Conservation (phyloP, 1,284 basidiomycete genomes). For the Apiotrichum domesticum region DNA sequence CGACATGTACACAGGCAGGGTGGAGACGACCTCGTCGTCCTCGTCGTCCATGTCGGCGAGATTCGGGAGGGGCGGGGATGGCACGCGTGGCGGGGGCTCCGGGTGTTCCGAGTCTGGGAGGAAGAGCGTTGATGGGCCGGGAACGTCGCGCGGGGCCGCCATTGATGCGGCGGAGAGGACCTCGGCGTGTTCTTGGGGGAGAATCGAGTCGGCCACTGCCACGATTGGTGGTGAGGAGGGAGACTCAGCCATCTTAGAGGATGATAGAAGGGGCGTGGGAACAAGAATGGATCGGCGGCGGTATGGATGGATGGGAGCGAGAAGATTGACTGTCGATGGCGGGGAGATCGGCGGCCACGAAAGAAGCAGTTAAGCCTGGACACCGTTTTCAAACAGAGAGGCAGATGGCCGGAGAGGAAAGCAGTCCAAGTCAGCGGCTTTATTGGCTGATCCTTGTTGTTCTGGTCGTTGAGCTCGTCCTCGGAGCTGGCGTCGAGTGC, state of each 20-base stretch:
- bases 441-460: background rate
- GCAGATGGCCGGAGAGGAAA: no score
- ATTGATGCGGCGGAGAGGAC: slow-evolving; percentile 1
- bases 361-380: background rate
- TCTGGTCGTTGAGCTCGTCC: background rate
- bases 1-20: slow-evolving; percentile 43
- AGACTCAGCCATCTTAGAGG: slow-evolving; percentile 27
- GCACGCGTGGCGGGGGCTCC: background rate
- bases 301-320: no score
- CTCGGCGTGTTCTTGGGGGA: slow-evolving; percentile 16
- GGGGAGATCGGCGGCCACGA: background rate
- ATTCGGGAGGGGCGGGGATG: background rate
- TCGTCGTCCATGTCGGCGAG: slow-evolving; percentile 19
- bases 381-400: no score
- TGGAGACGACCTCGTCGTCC: slow-evolving; percentile 34
- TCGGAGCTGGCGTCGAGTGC: background rate
- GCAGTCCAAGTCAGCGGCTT: no score
- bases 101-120: slow-evolving; percentile 18
- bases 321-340: slow-evolving; percentile 9
- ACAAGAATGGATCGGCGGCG: background rate
- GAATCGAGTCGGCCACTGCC: slow-evolving; percentile 18
- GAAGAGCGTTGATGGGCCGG: slow-evolving; percentile 34
- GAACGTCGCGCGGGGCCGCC: slow-evolving; percentile 14
- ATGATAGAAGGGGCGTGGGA: background rate
- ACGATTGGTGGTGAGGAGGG: background rate